phyloP scores from a whole-genome alignment of 2,329 filamentous ascomycete species.

The Botryotinia calthae region DNA sequence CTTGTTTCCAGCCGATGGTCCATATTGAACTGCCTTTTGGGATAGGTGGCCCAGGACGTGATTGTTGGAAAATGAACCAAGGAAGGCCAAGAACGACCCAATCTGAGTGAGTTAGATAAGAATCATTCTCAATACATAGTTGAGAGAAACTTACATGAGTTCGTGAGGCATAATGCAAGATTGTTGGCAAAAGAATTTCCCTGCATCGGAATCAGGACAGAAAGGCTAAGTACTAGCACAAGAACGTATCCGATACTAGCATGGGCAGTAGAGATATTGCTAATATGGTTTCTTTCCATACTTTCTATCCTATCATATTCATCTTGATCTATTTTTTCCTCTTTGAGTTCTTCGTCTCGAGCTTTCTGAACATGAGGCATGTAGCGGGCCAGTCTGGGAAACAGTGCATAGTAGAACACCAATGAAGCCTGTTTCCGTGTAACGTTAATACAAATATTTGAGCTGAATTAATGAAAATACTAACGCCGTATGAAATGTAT shows the following conservation, averaged over 20 bases:
- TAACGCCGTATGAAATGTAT: slow-evolving; percentile 40
- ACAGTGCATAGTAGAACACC: slow-evolving; percentile 45
- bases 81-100: slow-evolving; percentile 44
- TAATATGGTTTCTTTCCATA: slow-evolving; percentile 44
- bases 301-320: slow-evolving; percentile 45
- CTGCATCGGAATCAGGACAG: slow-evolving; percentile 42
- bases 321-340: slow-evolving; percentile 41
- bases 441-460: background rate
- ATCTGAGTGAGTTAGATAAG: slow-evolving; percentile 33
- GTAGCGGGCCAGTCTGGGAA: slow-evolving; percentile 42
- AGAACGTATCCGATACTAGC: slow-evolving; percentile 45
- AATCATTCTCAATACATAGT: background rate
- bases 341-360: slow-evolving; percentile 42
- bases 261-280: slow-evolving; percentile 44
- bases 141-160: slow-evolving; percentile 39
- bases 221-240: slow-evolving; percentile 42
- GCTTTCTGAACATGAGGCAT: slow-evolving; percentile 45
- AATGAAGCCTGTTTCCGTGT: slow-evolving; percentile 37
- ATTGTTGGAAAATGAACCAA: slow-evolving; percentile 46
- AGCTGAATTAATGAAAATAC: background rate
- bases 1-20: slow-evolving; percentile 45
- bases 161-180: slow-evolving; percentile 43
- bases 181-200: slow-evolving; percentile 42
- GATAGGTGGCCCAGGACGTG: slow-evolving; percentile 41
- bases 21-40: slow-evolving; percentile 43